A percentile compares a stretch with the other conserved stretches of the same genome.
Conservation (phyloP, 148 eudicot species). For the Beta vulgaris region DNA sequence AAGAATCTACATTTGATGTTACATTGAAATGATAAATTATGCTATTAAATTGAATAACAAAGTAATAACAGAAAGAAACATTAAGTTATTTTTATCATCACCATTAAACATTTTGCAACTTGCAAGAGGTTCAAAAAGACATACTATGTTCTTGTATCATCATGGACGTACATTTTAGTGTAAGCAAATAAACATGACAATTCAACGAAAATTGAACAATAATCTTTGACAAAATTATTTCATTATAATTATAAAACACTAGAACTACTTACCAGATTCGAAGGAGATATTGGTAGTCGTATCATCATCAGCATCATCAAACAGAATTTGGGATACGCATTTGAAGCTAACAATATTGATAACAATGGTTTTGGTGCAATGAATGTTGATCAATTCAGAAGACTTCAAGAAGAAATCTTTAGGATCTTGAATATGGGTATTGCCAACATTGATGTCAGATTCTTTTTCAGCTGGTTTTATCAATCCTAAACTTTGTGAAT, state of each 20-base stretch:
- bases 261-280: neutral
- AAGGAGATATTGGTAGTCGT: neutral
- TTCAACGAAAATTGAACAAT: neutral
- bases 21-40: too few species aligned
- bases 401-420: too few species aligned
- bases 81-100: too few species aligned
- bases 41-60: too few species aligned
- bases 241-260: neutral
- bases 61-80: too few species aligned
- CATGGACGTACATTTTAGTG: neutral
- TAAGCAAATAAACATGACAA: neutral
- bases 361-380: too few species aligned
- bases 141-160: neutral
- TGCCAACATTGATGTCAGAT: neutral
- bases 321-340: neutral
- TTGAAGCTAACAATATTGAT: neutral
- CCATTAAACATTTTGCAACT: too few species aligned
- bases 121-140: neutral
- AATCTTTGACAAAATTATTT: neutral
- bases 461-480: neutral
- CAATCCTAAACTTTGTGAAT: neutral
- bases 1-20: too few species aligned
- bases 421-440: neutral
- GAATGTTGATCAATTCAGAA: too few species aligned
- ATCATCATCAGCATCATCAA: neutral